Evolutionary conservation across 257 asterid species (phyloP).

Genomic region (Plectranthus barbatus): DNA sequence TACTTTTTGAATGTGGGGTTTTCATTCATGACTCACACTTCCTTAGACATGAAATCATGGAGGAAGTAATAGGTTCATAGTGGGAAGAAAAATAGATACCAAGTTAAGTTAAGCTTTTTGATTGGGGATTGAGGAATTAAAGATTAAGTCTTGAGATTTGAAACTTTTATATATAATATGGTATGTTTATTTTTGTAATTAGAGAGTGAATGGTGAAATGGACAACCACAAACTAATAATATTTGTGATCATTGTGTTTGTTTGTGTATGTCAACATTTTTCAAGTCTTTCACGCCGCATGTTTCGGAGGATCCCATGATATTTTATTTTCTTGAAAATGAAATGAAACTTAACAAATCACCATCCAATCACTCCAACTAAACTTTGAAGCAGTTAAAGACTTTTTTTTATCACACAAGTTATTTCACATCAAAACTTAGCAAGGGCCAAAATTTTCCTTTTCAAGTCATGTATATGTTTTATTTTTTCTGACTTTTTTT

Average conservation of each 20-base stretch:
- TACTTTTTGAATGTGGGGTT: background rate
- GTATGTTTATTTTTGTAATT: too few species aligned
- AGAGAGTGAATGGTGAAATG: background rate
- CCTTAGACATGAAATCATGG: slow-evolving; percentile 14
- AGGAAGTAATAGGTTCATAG: background rate
- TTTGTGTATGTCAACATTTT: background rate
- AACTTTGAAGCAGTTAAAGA: too few species aligned
- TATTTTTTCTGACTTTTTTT: too few species aligned
- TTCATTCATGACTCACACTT: background rate
- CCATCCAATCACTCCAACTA: too few species aligned
- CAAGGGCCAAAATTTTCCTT: too few species aligned
- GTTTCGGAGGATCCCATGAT: slow-evolving; percentile 20
- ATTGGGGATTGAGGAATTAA: too few species aligned
- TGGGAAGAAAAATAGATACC: background rate
- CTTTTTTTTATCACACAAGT: too few species aligned
- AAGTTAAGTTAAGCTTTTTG: background rate
- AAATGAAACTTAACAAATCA: background rate
- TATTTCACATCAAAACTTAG: too few species aligned
- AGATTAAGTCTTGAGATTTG: too few species aligned
- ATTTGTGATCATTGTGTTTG: slow-evolving; percentile 6
- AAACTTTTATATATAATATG: too few species aligned
- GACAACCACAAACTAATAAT: slow-evolving; percentile 3
- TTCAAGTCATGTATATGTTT: too few species aligned
- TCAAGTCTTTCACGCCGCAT: slow-evolving; percentile 32
- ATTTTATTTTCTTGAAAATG: background rate